A percentile compares a stretch with the other conserved stretches of the same genome.
These are phyloP conservation scores for Heliocybe sulcata DNA, from an alignment of 1,284 basidiomycete species.

Conservation along the genomic window DNA sequence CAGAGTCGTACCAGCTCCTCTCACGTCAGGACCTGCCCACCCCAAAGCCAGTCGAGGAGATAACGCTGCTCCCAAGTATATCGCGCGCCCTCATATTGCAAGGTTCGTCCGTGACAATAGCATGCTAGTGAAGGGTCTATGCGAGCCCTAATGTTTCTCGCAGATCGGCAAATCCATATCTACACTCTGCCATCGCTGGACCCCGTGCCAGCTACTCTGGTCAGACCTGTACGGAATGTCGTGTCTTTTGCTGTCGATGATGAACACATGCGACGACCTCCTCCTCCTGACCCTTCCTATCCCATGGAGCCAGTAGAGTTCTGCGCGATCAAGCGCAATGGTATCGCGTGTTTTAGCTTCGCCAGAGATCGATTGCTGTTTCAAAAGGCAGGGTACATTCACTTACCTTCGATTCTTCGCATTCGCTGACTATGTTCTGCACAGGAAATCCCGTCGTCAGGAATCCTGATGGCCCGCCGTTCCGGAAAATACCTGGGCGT, in stretches of 20 bases:
- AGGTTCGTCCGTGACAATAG: slow-evolving; percentile 42
- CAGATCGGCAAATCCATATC: slow-evolving; percentile 76
- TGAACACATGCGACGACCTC: slow-evolving; percentile 53
- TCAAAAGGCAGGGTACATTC: slow-evolving; percentile 40
- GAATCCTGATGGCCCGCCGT: slow-evolving; percentile 56
- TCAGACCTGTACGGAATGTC: slow-evolving; percentile 76
- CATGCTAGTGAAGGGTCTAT: not conserved
- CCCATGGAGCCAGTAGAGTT: slow-evolving; percentile 62
- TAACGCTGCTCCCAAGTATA: slow-evolving; percentile 71
- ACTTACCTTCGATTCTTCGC: slow-evolving; percentile 2
- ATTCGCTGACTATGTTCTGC: not conserved
- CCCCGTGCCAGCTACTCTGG: slow-evolving; percentile 44
- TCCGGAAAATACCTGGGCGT: slow-evolving; percentile 65
- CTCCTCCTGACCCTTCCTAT: slow-evolving; percentile 28
- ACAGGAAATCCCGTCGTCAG: slow-evolving; percentile 75
- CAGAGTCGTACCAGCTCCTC: slow-evolving; percentile 57
- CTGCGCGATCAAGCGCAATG: slow-evolving; percentile 68
- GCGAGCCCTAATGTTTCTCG: not conserved
- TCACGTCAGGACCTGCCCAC: slow-evolving; percentile 59
- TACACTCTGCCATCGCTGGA: slow-evolving; percentile 77
- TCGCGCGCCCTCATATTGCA: slow-evolving; percentile 56
- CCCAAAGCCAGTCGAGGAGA: slow-evolving; percentile 67
- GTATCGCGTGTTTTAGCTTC: slow-evolving; percentile 65
- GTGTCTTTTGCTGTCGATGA: slow-evolving; percentile 78
- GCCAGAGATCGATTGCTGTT: slow-evolving; percentile 51